phyloP scores from a whole-genome alignment of 345 rosid species.

The Arabidopsis arenosa region DNA sequence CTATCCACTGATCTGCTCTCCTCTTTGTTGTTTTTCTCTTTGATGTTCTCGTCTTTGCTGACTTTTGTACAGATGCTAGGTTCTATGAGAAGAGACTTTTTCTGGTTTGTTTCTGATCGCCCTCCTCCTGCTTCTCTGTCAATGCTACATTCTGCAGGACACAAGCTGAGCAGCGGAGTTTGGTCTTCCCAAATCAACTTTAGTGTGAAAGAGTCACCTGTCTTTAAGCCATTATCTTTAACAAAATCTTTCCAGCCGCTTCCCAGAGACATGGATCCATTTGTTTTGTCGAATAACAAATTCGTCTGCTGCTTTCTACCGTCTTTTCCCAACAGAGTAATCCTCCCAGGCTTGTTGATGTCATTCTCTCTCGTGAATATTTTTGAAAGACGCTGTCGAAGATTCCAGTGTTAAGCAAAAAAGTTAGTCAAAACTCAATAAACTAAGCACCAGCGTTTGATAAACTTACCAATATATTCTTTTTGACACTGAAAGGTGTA shows the following conservation, averaged over 20 bases:
- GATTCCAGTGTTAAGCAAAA: neutral
- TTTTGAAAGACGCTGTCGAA: neutral
- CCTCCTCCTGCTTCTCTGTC: neutral
- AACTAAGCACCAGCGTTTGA: neutral
- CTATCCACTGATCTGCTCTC: neutral
- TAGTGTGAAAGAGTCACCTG: constrained; percentile 5
- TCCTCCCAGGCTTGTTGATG: constrained; percentile 13
- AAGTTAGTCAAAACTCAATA: neutral
- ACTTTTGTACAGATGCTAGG: neutral
- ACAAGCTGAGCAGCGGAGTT: constrained; percentile 8
- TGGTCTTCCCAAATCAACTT: constrained; percentile 21
- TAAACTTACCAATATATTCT: neutral
- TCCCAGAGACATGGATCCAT: constrained; percentile 7
- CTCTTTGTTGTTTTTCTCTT: neutral
- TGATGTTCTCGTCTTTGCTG: neutral
- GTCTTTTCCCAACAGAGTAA: constrained; percentile 2
- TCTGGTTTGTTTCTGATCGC: neutral
- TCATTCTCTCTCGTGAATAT: neutral
- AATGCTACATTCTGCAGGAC: neutral
- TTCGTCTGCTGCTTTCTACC: neutral
- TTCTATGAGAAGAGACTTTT: neutral
- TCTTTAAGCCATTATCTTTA: constrained; percentile 23
- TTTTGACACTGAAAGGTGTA: neutral
- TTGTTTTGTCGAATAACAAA: neutral
- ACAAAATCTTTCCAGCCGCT: constrained; percentile 24